Base-by-base conservation (phyloP, 2,329 filamentous ascomycete genomes). In the Xylariaceae sp. region DNA sequence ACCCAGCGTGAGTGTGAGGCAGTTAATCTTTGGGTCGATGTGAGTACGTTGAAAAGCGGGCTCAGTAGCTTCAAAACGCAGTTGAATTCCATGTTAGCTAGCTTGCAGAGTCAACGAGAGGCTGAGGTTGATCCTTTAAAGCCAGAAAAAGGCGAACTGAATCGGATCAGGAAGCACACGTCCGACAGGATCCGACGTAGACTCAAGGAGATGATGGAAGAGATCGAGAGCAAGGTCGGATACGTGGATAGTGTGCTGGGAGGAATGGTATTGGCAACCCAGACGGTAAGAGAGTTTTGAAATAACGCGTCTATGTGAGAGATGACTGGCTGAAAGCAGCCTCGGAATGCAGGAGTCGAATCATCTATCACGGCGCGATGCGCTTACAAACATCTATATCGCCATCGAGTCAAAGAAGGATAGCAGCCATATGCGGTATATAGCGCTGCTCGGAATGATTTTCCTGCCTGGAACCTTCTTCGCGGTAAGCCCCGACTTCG, bases 381-480 rank as follows among this genome's bases (percentile, higher is more conserved):
- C 57, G 9, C 35, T 27, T 19, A 44, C 48, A 1, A 61, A 39
- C 2, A 58, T 52, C 12, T 44, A 31, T 12, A 58, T 61, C 31
- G 58, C 57, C 5, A 41, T 42, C 17, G 49, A 48, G 5, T 51
- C 58, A 1, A 57, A 53, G 39, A 52, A 44, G 27, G 60, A 61
- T 18, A 53, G 58, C 22, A 55, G 41, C 32, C 48, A 57, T 10
- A 60, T 60, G 58, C 45, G 48, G 12, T 49, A 47, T 14, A 56
- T 56, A 2, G 30, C 47, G 7, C 39, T 48, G n/a, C 40, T 56
- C 11, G 59, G 59, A 2, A 59, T 57, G 59, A 49, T 60, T 1
- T 60, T 62, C 22, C 50, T 62, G 3, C 56, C 60, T 1, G 58
- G 52, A 2, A 61, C 58, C 1, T 61, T 60, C 42, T 47, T 62